Base-by-base conservation (phyloP, 2,329 filamentous ascomycete genomes). In the Colletotrichum tamarilloi region DNA sequence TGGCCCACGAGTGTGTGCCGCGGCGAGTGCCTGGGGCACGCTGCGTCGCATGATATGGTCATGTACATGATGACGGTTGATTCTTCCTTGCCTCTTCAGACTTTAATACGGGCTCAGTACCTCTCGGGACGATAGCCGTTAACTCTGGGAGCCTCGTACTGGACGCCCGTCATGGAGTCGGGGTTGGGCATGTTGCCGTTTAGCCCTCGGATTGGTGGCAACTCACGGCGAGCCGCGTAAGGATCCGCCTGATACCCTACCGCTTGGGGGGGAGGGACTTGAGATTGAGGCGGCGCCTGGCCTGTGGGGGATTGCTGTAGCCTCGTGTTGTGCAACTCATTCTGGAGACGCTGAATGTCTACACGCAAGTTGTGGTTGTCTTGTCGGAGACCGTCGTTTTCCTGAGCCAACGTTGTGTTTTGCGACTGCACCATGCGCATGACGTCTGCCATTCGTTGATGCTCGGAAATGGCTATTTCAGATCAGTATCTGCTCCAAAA, bases 91-190 rank as follows among this genome's bases (percentile, higher is more conserved):
- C 35, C 24, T 24, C 9, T 62, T 35, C 16, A n/a, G 28, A 14
- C 12, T 3, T 64, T 12, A 19, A n/a, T 30, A 38, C n/a, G 12
- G 28, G 3, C 26, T 62, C 77, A 84, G 69, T 82, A 84, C 65
- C 82, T 78, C 56, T 83, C 85, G 68, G 78, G 79, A 55, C 87
- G 85, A 75, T 85, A 90, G 5, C 86, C 87, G 72, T 86, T 87
- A 8, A 82, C 75, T 26, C 85, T 83, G 2, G 87, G 83, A 6
- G 83, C 81, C 32, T 91, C 89, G 64, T 92, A 92, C 77, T 92
- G 90, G 6, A 92, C 89, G 2, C 91, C 91, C 1, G 89, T 91
- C 91, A 92, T 92, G 1, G 89, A 89, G 26, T 92, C 90, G 1
- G 90, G 87, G 35, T 80, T 83, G 5, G 82, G 78, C 9, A 87